These are phyloP conservation scores for Acacia concinna DNA, from an alignment of 331 rosid genomes.

Conservation along the genomic window DNA sequence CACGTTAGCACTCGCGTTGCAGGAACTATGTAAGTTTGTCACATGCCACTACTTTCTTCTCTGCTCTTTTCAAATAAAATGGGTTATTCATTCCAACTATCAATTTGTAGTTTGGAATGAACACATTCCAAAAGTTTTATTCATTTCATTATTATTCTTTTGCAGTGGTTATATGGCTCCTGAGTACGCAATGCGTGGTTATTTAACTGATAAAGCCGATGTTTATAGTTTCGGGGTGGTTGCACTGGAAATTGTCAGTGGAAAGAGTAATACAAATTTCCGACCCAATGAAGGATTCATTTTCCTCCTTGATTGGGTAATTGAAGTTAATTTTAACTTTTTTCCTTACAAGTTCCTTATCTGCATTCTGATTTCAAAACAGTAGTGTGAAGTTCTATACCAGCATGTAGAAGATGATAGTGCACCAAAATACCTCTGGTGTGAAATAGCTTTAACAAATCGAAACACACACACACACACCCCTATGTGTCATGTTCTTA, in stretches of 20 bases:
- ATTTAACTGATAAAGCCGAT: background rate
- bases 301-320: conserved; percentile 14
- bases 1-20: conserved; percentile 9
- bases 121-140: background rate
- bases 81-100: background rate
- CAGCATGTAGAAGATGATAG: no score
- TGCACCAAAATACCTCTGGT: background rate
- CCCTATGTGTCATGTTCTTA: background rate
- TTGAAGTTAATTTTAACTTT: background rate
- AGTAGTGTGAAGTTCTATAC: no score
- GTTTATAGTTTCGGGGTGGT: background rate
- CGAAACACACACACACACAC: no score
- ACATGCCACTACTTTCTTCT: background rate
- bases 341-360: background rate
- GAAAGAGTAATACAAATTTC: background rate
- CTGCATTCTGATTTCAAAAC: background rate
- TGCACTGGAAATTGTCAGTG: background rate
- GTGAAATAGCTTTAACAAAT: background rate
- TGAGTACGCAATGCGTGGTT: background rate
- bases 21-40: conserved; percentile 2
- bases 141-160: background rate
- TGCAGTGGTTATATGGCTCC: conserved; percentile 1
- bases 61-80: background rate
- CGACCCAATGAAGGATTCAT: background rate
- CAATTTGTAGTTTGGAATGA: background rate